Percentiles rank a stretch among this genome's conserved stretches.
Evolutionary conservation across 768 basidiomycete species (phyloP).

Genomic region (Strobilomyces echinocephalus): DNA sequence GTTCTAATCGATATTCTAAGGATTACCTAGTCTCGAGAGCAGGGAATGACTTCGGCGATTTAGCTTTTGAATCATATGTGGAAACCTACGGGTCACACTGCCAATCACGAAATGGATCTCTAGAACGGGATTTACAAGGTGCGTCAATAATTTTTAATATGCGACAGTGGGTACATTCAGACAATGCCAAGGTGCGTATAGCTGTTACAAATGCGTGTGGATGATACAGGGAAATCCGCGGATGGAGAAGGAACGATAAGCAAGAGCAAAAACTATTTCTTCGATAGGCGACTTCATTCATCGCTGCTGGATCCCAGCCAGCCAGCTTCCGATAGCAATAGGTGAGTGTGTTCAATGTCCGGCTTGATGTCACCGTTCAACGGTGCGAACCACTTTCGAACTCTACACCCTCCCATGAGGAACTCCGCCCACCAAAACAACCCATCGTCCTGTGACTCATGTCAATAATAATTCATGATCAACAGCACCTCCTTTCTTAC

Average conservation of each 20-base stretch:
- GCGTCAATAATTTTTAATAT: neutral
- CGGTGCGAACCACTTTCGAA: conserved; percentile 60
- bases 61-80: neutral
- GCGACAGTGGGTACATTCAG: neutral
- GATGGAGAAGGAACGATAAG: neutral
- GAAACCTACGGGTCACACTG: neutral
- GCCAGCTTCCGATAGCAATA: conserved; percentile 45
- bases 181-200: conserved; percentile 2
- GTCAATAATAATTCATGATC: neutral
- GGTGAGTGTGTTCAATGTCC: conserved; percentile 42
- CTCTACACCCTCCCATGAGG: conserved; percentile 27
- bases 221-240: neutral
- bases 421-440: conserved; percentile 54
- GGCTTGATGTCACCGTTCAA: conserved; percentile 67
- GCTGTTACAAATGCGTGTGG: conserved; percentile 1
- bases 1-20: neutral
- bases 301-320: conserved; percentile 32
- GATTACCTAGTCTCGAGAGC: neutral
- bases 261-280: neutral
- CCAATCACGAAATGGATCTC: neutral
- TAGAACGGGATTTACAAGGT: neutral
- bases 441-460: conserved; percentile 39
- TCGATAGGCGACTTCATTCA: neutral
- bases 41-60: neutral
- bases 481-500: conserved; percentile 29